phyloP scores from a whole-genome alignment of 495 filamentous ascomycete species.

The Patellaria atrata region DNA sequence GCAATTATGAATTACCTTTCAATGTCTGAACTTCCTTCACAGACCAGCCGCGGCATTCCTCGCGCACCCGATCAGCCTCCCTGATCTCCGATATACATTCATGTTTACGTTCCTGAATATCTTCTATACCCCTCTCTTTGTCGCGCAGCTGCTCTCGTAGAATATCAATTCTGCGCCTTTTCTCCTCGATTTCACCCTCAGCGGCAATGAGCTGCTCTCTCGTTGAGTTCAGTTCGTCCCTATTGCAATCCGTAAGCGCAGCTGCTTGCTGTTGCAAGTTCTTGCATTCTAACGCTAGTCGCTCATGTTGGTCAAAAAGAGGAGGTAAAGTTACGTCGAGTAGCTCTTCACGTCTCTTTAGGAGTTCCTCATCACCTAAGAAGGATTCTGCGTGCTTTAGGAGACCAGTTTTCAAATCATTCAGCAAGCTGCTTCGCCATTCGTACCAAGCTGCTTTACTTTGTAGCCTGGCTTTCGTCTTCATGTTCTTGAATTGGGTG shows the following conservation, averaged over 20 bases:
- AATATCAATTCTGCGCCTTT: conserved; percentile 47
- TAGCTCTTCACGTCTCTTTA: conserved; percentile 51
- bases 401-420: conserved; percentile 67
- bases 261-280: conserved; percentile 54
- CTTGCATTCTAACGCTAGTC: conserved; percentile 44
- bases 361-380: conserved; percentile 53
- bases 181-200: conserved; percentile 54
- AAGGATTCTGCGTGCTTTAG: conserved; percentile 59
- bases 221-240: conserved; percentile 54
- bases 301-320: conserved; percentile 42
- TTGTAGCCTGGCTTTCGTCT: conserved; percentile 72
- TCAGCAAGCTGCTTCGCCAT: conserved; percentile 86
- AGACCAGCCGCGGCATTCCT: conserved; percentile 83
- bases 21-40: conserved; percentile 57
- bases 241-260: conserved; percentile 66
- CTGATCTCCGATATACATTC: conserved; percentile 58
- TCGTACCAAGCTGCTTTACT: conserved; percentile 97
- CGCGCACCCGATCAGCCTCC: conserved; percentile 68
- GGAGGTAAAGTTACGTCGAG: conserved; percentile 50
- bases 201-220: conserved; percentile 47
- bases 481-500: conserved; percentile 91
- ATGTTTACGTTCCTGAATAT: conserved; percentile 47
- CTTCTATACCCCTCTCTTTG: conserved; percentile 45
- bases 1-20: conserved; percentile 40
- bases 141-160: conserved; percentile 48